Base-by-base conservation (phyloP, 805 yeast genomes). In the Wickerhamiella kazuoi region DNA sequence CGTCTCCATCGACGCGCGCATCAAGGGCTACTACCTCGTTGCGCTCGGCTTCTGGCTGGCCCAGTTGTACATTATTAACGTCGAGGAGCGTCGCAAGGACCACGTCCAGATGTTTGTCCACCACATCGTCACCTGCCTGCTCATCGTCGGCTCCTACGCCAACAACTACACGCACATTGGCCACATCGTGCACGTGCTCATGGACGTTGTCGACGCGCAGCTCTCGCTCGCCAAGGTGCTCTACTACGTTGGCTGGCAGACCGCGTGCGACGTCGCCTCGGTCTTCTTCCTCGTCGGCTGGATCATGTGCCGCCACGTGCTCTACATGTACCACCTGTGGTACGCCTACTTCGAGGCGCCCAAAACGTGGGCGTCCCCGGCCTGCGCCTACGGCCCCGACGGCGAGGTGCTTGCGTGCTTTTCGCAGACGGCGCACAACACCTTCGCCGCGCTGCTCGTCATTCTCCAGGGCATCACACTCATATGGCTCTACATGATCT, bases 41-140 rank as follows among this genome's bases (percentile, higher is more conserved):
- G 77, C 79, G 49, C 64, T 78, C n/a, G 76, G 79, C 13, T 71
- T 71, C 47, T 86, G 93, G 93, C 51, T 81, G 44, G 82, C 79
- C 50, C 94, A 82, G 57, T 64, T 81, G 19, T 66, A 79, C 47
- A 80, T 79, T 23, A 63, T 86, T 43, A 73, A 82, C 58, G 59
- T 83, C 38, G 96, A 84, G 58, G 75, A 71, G 44, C 71, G 67
- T 45, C 71, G 96, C 45, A 82, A 82, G 54, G 96, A 84, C 55
- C 75, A 80, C 54, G 57, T 60, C 48, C 94, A 84, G 59, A 84
- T 84, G 96, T 72, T 83, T 51, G 61, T 76, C 35, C 96, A 84
- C 56, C 96, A 84, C 57, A 73, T 86, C 41, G 75, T 86, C 41
- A 84, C 96, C 1, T 67, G 75, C 49, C 49, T 63, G 18, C 65